Conservation (phyloP, 306 rosid genomes). For the Dalbergia cochinchinensis region DNA sequence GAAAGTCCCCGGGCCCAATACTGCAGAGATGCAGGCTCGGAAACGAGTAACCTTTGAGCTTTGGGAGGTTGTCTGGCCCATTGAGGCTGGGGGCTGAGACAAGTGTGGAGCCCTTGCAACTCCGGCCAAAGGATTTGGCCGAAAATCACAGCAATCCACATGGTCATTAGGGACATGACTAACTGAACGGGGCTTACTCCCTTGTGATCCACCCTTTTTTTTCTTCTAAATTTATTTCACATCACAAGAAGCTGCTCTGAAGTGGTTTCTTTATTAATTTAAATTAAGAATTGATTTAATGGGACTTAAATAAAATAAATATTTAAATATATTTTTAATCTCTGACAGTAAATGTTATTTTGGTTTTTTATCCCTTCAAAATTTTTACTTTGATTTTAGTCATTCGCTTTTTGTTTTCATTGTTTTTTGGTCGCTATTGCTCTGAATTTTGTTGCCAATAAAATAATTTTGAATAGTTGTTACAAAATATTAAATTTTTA, state of each 20-base stretch:
- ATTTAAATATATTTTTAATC: no score
- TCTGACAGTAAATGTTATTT: no score
- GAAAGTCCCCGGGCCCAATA: constrained; percentile 52
- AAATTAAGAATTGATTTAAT: no score
- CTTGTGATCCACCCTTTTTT: background rate
- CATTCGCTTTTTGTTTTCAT: no score
- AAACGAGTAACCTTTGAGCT: background rate
- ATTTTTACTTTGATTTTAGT: no score
- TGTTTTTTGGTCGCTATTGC: no score
- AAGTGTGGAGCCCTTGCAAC: constrained; percentile 41
- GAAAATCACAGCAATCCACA: constrained; percentile 42
- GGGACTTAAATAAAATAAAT: no score
- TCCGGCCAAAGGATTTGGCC: constrained; percentile 32
- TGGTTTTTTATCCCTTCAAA: no score
- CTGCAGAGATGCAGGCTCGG: constrained; percentile 44
- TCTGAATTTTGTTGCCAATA: no score
- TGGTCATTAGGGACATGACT: background rate
- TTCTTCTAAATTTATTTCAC: background rate
- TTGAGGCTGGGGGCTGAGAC: constrained; percentile 45
- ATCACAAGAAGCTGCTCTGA: background rate
- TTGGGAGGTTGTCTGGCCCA: background rate
- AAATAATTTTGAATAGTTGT: no score
- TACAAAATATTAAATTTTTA: no score
- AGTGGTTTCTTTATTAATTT: no score
- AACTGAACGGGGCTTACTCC: constrained; percentile 59